Conservation (phyloP, 2,329 filamentous ascomycete species). For the Nemania sp. region DNA sequence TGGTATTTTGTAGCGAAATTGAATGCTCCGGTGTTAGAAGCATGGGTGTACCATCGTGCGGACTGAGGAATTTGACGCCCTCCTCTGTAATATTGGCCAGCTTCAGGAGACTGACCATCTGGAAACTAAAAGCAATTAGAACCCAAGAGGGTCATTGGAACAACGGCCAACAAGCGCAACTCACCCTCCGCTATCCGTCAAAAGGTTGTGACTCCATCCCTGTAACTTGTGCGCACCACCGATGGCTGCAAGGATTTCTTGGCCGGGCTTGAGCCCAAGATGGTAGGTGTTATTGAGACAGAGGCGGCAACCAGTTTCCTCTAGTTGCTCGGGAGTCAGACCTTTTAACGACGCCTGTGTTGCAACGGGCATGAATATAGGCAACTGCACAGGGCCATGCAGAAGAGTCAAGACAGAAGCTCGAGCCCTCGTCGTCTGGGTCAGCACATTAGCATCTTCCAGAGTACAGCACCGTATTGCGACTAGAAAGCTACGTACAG, state of each 20-base stretch:
- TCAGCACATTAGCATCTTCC: slow-evolving; percentile 3
- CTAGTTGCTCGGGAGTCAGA: slow-evolving; percentile 87
- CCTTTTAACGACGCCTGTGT: slow-evolving; percentile 97
- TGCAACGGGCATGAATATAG: slow-evolving; percentile 98
- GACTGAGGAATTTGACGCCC: slow-evolving; percentile 93
- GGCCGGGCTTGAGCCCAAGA: slow-evolving; percentile 90
- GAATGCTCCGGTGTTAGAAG: slow-evolving; percentile 97
- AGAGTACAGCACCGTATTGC: neutral
- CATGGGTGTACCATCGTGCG: slow-evolving; percentile 95
- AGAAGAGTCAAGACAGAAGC: slow-evolving; percentile 86
- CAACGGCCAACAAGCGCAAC: slow-evolving; percentile 40
- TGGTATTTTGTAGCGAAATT: slow-evolving; percentile 92
- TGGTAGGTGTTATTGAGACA: slow-evolving; percentile 99
- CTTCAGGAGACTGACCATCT: slow-evolving; percentile 96
- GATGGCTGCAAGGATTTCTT: slow-evolving; percentile 82
- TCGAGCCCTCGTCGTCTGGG: slow-evolving; percentile 88
- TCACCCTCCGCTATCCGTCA: slow-evolving; percentile 79
- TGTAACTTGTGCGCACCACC: slow-evolving; percentile 95
- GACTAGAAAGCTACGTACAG: slow-evolving; percentile 58
- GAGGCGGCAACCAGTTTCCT: slow-evolving; percentile 83
- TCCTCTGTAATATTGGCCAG: slow-evolving; percentile 94
- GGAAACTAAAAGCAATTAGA: slow-evolving; percentile 67
- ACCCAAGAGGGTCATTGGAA: neutral
- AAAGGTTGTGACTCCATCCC: slow-evolving; percentile 92
- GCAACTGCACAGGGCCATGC: slow-evolving; percentile 87